phyloP scores from a whole-genome alignment of 331 rosid species.

The Saraca asoca region DNA sequence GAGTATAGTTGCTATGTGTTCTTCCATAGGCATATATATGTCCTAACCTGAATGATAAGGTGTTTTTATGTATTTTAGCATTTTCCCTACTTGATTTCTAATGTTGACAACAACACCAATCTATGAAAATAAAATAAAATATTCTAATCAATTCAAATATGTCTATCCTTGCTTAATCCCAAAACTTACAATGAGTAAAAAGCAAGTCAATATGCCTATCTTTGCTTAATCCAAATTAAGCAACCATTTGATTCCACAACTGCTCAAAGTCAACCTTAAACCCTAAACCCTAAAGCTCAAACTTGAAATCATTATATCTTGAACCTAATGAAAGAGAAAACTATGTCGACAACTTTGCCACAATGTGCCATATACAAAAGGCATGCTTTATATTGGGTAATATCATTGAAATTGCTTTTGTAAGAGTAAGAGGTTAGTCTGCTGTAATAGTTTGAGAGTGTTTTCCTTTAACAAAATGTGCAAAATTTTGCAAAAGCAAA shows the following conservation, averaged over 20 bases:
- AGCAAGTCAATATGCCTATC: not conserved
- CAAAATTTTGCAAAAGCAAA: not conserved
- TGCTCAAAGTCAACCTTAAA: not conserved
- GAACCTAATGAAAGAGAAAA: not conserved
- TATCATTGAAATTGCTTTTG: not conserved
- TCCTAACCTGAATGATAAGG: not conserved
- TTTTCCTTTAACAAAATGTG: not conserved
- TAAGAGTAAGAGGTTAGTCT: not conserved
- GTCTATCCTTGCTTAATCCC: too few relatives aligned
- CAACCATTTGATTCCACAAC: not conserved
- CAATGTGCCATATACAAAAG: not conserved
- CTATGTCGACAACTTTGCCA: not conserved
- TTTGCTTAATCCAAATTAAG: not conserved
- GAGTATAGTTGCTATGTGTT: not conserved
- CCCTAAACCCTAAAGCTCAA: not conserved
- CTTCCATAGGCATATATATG: not conserved
- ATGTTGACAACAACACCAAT: too few relatives aligned
- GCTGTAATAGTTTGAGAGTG: not conserved
- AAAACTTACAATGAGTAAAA: not conserved
- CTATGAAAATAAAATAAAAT: too few relatives aligned
- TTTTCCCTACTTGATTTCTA: too few relatives aligned
- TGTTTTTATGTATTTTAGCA: not conserved
- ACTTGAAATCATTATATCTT: not conserved
- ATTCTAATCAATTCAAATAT: not conserved
- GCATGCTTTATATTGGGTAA: not conserved